phyloP scores from a whole-genome alignment of 345 rosid genomes.

The Dipteronia sinensis region DNA sequence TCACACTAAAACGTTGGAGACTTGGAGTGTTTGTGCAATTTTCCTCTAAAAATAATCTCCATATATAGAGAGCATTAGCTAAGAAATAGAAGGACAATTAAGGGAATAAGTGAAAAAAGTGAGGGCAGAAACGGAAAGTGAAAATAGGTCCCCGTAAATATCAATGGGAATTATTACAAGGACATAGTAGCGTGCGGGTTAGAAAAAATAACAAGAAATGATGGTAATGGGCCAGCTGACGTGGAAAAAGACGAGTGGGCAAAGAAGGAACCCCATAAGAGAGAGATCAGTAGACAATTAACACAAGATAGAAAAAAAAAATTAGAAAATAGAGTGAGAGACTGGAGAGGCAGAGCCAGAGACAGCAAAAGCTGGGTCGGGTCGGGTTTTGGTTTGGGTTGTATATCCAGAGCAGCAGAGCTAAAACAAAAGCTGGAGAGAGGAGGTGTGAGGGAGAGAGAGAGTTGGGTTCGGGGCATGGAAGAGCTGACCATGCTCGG shows the following conservation, averaged over 20 bases:
- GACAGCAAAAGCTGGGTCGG: not conserved
- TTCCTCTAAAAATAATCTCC: too few relatives aligned
- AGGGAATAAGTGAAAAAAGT: not conserved
- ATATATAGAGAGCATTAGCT: too few relatives aligned
- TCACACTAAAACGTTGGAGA: too few relatives aligned
- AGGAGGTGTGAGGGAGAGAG: conserved; percentile 14
- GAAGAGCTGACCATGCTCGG: conserved; percentile 96
- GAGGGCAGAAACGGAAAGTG: conserved; percentile 18
- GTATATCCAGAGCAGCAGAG: too few relatives aligned
- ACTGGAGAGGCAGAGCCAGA: not conserved
- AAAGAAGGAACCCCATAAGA: conserved; percentile 18
- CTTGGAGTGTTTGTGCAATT: too few relatives aligned
- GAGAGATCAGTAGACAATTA: conserved; percentile 6
- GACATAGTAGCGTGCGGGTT: conserved; percentile 58
- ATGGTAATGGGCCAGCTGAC: conserved; percentile 41
- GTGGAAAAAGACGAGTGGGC: conserved; percentile 55
- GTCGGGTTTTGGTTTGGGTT: not conserved
- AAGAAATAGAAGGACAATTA: not conserved
- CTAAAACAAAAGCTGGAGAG: not conserved
- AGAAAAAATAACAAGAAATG: conserved; percentile 43
- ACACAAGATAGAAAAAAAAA: too few relatives aligned
- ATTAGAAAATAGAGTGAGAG: not conserved
- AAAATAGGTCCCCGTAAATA: conserved; percentile 13
- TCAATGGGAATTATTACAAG: conserved; percentile 17
- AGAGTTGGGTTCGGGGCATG: conserved; percentile 56